These are phyloP conservation scores for Leucoagaricus sp. DNA, from an alignment of 1,284 basidiomycete species.

Conservation along the genomic window DNA sequence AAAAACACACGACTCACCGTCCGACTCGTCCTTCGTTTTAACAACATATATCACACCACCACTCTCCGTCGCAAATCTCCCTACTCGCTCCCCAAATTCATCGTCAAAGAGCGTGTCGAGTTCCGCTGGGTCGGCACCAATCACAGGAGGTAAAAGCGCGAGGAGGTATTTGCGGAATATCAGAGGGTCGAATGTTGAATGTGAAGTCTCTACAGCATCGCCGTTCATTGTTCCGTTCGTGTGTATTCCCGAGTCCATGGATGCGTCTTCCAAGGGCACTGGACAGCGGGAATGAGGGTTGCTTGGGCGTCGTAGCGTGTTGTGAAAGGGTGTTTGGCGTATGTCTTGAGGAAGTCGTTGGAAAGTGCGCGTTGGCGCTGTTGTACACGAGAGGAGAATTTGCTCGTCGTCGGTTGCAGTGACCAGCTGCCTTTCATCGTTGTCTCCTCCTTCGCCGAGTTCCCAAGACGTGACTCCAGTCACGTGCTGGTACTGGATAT, in stretches of 20 bases:
- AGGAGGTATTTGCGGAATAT: slow-evolving; percentile 69
- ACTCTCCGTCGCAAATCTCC: slow-evolving; percentile 73
- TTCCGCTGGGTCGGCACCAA: slow-evolving; percentile 65
- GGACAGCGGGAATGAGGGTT: neutral
- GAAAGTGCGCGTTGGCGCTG: neutral
- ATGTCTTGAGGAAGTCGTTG: neutral
- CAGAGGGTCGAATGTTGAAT: slow-evolving; percentile 57
- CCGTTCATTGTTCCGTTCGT: slow-evolving; percentile 32
- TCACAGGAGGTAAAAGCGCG: slow-evolving; percentile 72
- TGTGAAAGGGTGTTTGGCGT: neutral
- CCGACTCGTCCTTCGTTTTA: slow-evolving; percentile 70
- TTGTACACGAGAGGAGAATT: neutral
- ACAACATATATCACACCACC: slow-evolving; percentile 75
- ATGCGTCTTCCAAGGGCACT: neutral
- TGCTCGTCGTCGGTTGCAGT: neutral
- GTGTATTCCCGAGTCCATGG: slow-evolving; percentile 25
- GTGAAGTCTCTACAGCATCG: slow-evolving; percentile 20
- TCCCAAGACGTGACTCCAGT: neutral
- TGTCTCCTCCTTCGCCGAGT: neutral
- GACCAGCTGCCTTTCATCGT: neutral
- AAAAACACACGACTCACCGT: slow-evolving; percentile 44
- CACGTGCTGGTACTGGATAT: too few relatives aligned
- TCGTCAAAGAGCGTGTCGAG: slow-evolving; percentile 70
- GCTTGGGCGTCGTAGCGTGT: neutral
- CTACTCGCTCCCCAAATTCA: slow-evolving; percentile 73